Base-by-base conservation (phyloP, 176 grass and related monocot species). In the Carex cristatella region DNA sequence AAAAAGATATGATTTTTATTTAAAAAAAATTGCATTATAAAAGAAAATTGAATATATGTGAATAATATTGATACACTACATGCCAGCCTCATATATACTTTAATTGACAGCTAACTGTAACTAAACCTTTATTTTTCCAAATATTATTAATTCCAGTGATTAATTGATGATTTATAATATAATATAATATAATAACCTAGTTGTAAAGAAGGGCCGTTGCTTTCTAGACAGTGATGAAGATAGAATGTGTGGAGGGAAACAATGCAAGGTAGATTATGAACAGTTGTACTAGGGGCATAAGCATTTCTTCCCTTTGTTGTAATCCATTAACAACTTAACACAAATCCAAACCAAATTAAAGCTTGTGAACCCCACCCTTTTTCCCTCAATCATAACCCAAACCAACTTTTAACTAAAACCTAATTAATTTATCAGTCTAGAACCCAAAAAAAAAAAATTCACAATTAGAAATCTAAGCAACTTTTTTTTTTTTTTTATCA, bases 221-320 rank as follows among this genome's bases (percentile, higher is more conserved):
- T 82, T 82, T 49, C 79, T 80, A 62, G 6, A 79, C 56, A 33
- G 28, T 79, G 51, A 53, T 80, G 78, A 79, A 18, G 69, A 59
- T 7, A 79, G 18, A 11, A 61, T 63, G 31, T 59, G 79, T 44
- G 31, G 79, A 62, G 32, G 18, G n/a, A 81, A 63, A n/a, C 14
- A 79, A 79, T 18, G 10, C 51, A 79, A 56, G 28, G 33, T 81
- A 59, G 31, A 32, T 48, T 64, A 81, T 81, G 55, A 15, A 63
- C 55, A 81, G 79, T 81, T 23, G 62, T 81, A 61, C 27, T 5
- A 58, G 16, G 40, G 6, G 44, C 44, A 35, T 35, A 35, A 35
- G 2, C 33, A 53, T 27, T 75, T 53, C 53, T 53, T 44, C 18
- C 42, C 53, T 75, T 49, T 30, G 42, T 49, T 30, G 42, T 75